A percentile compares a stretch with the other conserved stretches of the same genome.
phyloP scores from a whole-genome alignment of 164 flowering plant genomes.

The Kingdonia uniflora region DNA sequence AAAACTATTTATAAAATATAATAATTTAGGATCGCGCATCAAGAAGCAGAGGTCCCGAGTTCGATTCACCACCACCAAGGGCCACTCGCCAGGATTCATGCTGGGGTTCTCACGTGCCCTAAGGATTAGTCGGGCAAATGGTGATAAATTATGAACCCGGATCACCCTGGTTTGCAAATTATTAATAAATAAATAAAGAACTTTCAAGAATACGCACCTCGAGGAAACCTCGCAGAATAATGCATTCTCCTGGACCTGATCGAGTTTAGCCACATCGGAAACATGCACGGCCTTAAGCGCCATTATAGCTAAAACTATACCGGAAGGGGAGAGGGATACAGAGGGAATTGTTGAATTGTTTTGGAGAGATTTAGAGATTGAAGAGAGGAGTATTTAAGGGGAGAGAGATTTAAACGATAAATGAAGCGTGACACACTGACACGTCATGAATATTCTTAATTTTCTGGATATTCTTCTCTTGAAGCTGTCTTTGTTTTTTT shows the following conservation, averaged over 20 bases:
- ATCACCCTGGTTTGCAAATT: no score
- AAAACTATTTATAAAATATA: no score
- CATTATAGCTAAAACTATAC: constrained; percentile 15
- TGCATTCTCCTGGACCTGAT: constrained; percentile 34
- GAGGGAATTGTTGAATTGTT: not conserved
- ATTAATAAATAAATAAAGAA: not conserved
- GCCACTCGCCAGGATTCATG: no score
- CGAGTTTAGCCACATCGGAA: constrained; percentile 54
- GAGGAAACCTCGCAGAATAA: constrained; percentile 16
- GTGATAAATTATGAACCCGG: not conserved
- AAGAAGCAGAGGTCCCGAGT: no score
- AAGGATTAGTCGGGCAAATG: no score
- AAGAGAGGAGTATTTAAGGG: not conserved
- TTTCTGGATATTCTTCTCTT: no score
- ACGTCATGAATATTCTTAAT: no score
- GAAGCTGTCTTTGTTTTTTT: no score
- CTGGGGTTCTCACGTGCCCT: no score
- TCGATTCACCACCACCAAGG: no score
- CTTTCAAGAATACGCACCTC: constrained; percentile 14
- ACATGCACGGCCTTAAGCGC: constrained; percentile 68
- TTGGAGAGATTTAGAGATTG: not conserved
- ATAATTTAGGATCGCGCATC: no score
- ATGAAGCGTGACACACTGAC: not conserved
- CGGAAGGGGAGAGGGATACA: not conserved
- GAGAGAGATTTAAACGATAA: not conserved